Base-by-base conservation (phyloP, 306 rosid species). In the Casuarina glauca region DNA sequence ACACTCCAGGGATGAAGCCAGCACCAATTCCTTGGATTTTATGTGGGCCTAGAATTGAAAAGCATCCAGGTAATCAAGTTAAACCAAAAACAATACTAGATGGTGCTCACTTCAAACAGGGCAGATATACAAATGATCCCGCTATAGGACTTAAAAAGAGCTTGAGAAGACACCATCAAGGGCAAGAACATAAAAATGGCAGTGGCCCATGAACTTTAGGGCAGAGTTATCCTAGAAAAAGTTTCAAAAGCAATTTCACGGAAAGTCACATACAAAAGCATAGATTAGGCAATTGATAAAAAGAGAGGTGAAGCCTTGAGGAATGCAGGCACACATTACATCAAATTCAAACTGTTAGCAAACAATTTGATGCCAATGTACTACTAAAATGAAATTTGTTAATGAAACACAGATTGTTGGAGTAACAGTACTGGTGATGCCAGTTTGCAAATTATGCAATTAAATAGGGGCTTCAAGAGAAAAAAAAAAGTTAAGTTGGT, bases 1-100 rank as follows among this genome's bases (percentile, higher is more conserved):
- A 83, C 79, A 94, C 92, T 85, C 92, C 97, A 76, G 98, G 98
- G 82, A 94, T 88, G 89, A 94, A 92, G 80, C 98, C 98, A 67
- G 98, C 98, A 49, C 97, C 98, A 80, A 94, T 87, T 83, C 98
- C 98, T 89, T 94, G 97, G 88, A 94, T 94, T 88, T 94, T 94
- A 85, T 94, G 97, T 13, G 98, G 97, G 38, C 98, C 98, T 94
- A 83, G 43, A 76, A 85, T 42, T 19, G 45, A 83, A 32, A 80
- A 76, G 9, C 17, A 68, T 44, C 60, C 75, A 73, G 2, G 77
- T 78, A 35, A 77, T 89, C 69, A 84, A 74, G 57, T 72, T 43
- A 78, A n/a, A 67, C 12, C 72, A 58, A 66, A 70, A 16, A 39
- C 32, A 48, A 48, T 53, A 60, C 20, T 46, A 61, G 15, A 2